phyloP scores from a whole-genome alignment of 202 grass and related monocot genomes.

The Musa balbisiana region DNA sequence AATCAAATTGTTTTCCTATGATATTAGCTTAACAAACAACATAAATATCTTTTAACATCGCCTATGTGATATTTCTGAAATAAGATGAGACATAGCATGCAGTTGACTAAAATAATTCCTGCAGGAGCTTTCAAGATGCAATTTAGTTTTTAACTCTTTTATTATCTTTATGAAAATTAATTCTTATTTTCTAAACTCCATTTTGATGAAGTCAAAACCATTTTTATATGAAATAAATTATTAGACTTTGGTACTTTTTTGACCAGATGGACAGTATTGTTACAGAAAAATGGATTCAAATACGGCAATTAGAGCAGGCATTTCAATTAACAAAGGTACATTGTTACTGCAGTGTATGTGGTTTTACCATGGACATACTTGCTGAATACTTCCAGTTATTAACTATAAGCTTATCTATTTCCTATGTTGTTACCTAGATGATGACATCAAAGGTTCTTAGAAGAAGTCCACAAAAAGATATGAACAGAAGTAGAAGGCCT shows the following conservation, averaged over 20 bases:
- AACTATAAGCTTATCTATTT: background rate
- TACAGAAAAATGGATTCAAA: conserved; percentile 94
- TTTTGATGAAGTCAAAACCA: conserved; percentile 18
- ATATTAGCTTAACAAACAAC: background rate
- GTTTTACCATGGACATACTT: background rate
- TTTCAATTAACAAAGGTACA: conserved; percentile 78
- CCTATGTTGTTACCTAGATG: conserved; percentile 27
- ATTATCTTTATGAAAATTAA: background rate
- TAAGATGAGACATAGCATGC: background rate
- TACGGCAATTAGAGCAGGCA: conserved; percentile 84
- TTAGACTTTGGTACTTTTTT: conserved; percentile 24
- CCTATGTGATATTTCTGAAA: background rate
- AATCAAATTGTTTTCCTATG: background rate
- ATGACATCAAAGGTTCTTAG: conserved; percentile 55
- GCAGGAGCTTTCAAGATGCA: background rate
- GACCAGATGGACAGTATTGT: conserved; percentile 76
- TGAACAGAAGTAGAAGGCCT: conserved; percentile 13
- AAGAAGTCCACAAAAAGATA: conserved; percentile 27
- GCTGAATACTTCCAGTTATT: background rate
- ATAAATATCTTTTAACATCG: background rate
- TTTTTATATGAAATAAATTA: conserved; percentile 15
- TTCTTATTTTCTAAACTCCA: conserved; percentile 7
- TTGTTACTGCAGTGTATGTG: background rate
- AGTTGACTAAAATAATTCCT: background rate
- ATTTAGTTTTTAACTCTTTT: background rate